These are phyloP conservation scores for Solanum pinnatisectum DNA, from an alignment of 257 asterid genomes.

Conservation along the genomic window DNA sequence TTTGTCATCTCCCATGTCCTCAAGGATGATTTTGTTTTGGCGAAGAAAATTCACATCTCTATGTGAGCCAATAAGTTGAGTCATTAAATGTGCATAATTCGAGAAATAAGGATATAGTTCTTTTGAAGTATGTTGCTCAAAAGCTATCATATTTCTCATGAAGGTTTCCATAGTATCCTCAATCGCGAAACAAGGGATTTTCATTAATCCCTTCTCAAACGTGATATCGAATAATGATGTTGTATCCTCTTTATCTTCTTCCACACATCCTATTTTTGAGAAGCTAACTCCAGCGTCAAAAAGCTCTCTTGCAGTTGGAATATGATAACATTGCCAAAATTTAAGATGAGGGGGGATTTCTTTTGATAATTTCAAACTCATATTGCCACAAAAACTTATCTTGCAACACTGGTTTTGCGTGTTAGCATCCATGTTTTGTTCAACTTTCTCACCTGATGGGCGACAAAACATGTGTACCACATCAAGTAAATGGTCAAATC, in stretches of 20 bases:
- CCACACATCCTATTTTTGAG: background rate
- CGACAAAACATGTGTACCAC: conserved; percentile 2
- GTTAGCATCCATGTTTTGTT: background rate
- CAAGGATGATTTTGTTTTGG: background rate
- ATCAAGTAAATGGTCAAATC: conserved; percentile 3
- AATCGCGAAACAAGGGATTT: conserved; percentile 1
- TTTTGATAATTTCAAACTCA: no score
- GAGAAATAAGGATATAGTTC: background rate
- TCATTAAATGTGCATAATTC: background rate
- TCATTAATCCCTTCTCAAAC: background rate
- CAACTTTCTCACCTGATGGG: background rate
- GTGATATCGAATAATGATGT: conserved; percentile 4
- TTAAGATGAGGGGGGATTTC: no score
- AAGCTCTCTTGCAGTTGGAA: conserved; percentile 7
- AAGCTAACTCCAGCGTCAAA: conserved; percentile 7
- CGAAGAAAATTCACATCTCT: conserved; percentile 3
- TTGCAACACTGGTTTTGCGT: background rate
- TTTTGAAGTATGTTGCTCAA: background rate
- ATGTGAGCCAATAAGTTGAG: background rate
- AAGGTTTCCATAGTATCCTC: conserved; percentile 8
- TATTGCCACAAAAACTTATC: background rate
- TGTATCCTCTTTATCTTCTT: background rate
- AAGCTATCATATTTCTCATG: conserved; percentile 11
- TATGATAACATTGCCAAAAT: background rate
- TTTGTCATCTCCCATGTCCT: conserved; percentile 2